Base-by-base conservation (phyloP, 2,329 filamentous ascomycete genomes). In the Myriosclerotinia scirpicola region DNA sequence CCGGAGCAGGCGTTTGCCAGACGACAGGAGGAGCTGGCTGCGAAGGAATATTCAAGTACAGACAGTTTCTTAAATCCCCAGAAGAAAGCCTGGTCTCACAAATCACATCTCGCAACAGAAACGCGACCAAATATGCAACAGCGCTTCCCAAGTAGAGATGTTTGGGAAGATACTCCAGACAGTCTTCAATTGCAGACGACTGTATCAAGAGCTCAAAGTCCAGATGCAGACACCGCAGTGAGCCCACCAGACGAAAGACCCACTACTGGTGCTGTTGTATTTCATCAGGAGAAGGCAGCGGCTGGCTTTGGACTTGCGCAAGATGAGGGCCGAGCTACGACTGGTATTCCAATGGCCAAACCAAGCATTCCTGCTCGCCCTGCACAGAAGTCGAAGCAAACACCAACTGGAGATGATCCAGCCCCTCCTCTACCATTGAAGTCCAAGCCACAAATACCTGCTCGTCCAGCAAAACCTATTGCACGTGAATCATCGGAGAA, bases 111-210 rank as follows among this genome's bases (percentile, higher is more conserved):
- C 20, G 76, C 80, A 9, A 78, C 83, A 56, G 82, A 85, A 52
- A 77, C 78, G 15, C 81, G 89, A 30, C 85, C 89, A 6, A 81
- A 81, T 20, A 76, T 84, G 71, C 82, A 87, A 67, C 87, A 89
- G 62, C 87, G 92, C 15, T 98, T 98, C 77, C 94, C 94, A 0
- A 97, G 93, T 76, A 87, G 88, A 65, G 94, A 98, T 78, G 87
- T 97, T 53, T 97, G 94, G 94, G 94, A 98, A 79, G 94, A 98
- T 77, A 88, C 86, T 0, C 94, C 94, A 1, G 92, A 96, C 73
- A 94, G 91, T 74, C 85, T 91, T 67, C 84, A 90, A 70, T 84
- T 96, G 26, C 87, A 93, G 74, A 90, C 93, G 0, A 93, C 90
- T 0, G 88, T 96, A 60, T 82, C 78, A 53, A 82, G 77, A 34